phyloP scores from a whole-genome alignment of 306 rosid species.

The Malus domestica region ASM211411v1 NC_041802.1:3586001-3586500 shows the following conservation, averaged over 20 bases:
- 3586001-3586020: too few species aligned
- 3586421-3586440: background rate
- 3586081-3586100: background rate
- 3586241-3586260: too few species aligned
- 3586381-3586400: background rate
- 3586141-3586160: background rate
- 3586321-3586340: too few species aligned
- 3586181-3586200: background rate
- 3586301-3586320: too few species aligned
- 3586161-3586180: background rate
- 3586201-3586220: background rate
- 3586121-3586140: background rate
- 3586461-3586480: background rate
- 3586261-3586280: too few species aligned
- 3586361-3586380: too few species aligned
- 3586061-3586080: too few species aligned
- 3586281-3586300: too few species aligned
- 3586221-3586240: background rate
- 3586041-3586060: too few species aligned
- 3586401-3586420: slow-evolving; percentile 1
- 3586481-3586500: too few species aligned
- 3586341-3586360: too few species aligned
- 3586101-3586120: background rate
- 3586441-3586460: background rate
- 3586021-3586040: too few species aligned